A percentile compares a stretch with the other conserved stretches of the same genome.
phyloP scores from a whole-genome alignment of 2,329 filamentous ascomycete genomes.

The Zymoseptoria tritici region DNA sequence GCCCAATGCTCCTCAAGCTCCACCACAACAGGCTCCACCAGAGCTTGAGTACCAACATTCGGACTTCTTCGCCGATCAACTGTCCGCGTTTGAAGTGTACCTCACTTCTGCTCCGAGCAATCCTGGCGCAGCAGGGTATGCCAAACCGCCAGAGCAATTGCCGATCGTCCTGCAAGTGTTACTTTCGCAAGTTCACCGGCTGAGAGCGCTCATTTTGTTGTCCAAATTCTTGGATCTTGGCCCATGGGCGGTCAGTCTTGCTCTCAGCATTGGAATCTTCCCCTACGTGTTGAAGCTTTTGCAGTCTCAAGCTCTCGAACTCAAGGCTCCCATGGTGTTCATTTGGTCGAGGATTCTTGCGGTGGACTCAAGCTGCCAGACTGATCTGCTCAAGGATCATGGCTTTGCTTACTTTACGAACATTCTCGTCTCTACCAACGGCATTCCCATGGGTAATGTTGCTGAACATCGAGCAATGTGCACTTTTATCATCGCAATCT shows the following conservation, averaged over 20 bases:
- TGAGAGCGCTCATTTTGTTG: conserved; percentile 82
- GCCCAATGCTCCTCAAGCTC: conserved; percentile 6
- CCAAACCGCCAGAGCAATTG: conserved; percentile 67
- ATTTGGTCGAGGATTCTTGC: conserved; percentile 96
- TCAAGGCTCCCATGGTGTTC: conserved; percentile 98
- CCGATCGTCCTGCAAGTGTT: conserved; percentile 94
- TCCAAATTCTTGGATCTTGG: conserved; percentile 92
- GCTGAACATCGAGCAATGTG: conserved; percentile 98
- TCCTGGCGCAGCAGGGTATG: conserved; percentile 72
- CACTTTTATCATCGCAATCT: conserved; percentile 92
- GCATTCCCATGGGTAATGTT: conserved; percentile 76
- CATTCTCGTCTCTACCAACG: conserved; percentile 67
- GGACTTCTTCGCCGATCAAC: conserved; percentile 91
- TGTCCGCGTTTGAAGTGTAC: conserved; percentile 96
- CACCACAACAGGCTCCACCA: conserved; percentile 16
- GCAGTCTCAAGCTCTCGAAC: conserved; percentile 85
- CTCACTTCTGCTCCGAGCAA: conserved; percentile 83
- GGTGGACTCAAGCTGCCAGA: conserved; percentile 88
- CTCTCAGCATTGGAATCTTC: conserved; percentile 95
- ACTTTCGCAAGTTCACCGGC: conserved; percentile 86
- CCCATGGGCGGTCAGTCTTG: conserved; percentile 97
- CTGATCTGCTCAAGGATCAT: conserved; percentile 90
- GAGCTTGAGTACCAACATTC: conserved; percentile 90
- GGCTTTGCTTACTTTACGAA: conserved; percentile 95
- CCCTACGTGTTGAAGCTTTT: conserved; percentile 96